Evolutionary conservation across 163 green algal species (phyloP), one percentile per base, ranked within the genome.

Genomic region (Trebouxiophyceae sp.): DNA sequence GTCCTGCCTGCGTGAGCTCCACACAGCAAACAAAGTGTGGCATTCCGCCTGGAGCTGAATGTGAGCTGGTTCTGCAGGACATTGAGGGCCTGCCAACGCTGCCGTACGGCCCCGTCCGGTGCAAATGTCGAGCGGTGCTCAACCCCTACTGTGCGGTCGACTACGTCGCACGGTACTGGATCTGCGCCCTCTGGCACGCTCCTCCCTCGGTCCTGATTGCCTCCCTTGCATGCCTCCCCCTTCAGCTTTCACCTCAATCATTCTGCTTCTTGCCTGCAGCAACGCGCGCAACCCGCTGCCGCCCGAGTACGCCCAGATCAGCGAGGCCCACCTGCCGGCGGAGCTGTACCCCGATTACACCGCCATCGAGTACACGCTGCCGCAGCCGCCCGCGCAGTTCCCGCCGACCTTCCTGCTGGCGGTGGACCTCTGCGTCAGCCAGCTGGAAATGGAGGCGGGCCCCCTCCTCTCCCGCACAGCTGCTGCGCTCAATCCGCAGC

Each of bases 341-440:
- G 83, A 90, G 73, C 80, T 90, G 26, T 90, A 82, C 54, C 74
- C 72, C 19, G 70, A 75, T 39, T 85, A 85, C 70, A 77, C 68
- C 7, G 77, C 68, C 19, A 77, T 88, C 33, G 83, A 90, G 72
- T 90, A 90, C 65, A 67, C 54, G 39, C 54, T 67, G 31, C 59
- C 62, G 23, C 28, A 58, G 50, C 67, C 67, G 32, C 45, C 61
- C 33, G 30, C 60, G 33, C n/a, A 45, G 30, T n/a, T n/a, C n/a
- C 75, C 78, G n/a, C 81, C 81, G 23, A 71, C 78, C 4, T 87
- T 84, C 59, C 22, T 90, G 31, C 83, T 90, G 30, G 65, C 87
- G 6, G 45, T 88, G 45, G 83, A 90, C 70, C 26, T 70, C n/a
- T 54, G 44, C 20, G 34, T 68, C 1, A 47, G 31, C 46, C 2